Percentiles rank a stretch among this genome's conserved stretches.
These are phyloP conservation scores for Solanum ahanhuiri DNA, from an alignment of 257 asterid genomes.

Conservation along the genomic window DNA sequence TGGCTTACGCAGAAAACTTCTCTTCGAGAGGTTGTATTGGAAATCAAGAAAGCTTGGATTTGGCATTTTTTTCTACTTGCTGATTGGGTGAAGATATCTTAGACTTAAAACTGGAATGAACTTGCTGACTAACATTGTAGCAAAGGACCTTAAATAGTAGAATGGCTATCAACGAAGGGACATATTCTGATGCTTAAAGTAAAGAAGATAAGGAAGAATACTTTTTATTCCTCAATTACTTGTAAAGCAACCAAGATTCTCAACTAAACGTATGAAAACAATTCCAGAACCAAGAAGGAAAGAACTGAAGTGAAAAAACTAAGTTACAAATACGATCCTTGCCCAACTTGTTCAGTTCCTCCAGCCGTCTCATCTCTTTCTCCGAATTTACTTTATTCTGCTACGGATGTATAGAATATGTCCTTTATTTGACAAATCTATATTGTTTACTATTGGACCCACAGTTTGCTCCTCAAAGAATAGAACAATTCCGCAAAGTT, in stretches of 20 bases:
- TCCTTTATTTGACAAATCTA: not conserved
- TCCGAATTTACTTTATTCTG: not conserved
- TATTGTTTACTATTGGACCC: not conserved
- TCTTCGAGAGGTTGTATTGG: conserved; percentile 56
- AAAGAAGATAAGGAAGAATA: conserved; percentile 24
- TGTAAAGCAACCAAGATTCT: conserved; percentile 22
- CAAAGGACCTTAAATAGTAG: conserved; percentile 7
- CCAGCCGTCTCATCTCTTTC: not conserved
- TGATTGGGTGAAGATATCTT: not conserved
- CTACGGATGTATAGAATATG: not conserved
- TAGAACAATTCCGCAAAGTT: not conserved
- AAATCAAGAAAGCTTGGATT: conserved; percentile 52
- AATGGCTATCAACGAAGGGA: not conserved
- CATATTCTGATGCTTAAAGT: conserved; percentile 21
- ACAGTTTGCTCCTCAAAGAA: not conserved
- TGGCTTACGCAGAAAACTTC: conserved; percentile 49
- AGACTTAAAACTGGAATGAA: not conserved
- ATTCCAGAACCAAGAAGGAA: conserved; percentile 6
- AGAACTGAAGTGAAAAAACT: conserved; percentile 1
- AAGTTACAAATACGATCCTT: conserved; percentile 17
- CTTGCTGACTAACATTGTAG: not conserved
- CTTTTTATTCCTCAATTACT: conserved; percentile 18
- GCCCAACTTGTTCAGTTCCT: not conserved
- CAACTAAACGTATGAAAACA: conserved; percentile 6
- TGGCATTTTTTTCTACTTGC: conserved; percentile 20